Base-by-base conservation (phyloP, 139 green algal genomes). In the Chlorella sp. region DNA sequence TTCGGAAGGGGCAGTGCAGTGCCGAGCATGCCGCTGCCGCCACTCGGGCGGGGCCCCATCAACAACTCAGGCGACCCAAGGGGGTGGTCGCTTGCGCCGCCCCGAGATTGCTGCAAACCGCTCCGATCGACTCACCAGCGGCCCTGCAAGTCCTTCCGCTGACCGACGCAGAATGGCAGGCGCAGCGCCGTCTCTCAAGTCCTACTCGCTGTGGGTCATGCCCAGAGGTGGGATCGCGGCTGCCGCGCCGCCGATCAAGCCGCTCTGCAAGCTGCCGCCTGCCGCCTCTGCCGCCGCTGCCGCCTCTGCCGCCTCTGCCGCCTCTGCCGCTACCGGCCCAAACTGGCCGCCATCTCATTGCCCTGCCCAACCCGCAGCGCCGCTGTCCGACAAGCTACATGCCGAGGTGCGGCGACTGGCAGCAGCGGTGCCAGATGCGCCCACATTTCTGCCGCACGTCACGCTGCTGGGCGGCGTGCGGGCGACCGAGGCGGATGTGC, bases 381-480 rank as follows among this genome's bases (percentile, higher is more conserved):
- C 62, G 15, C 57, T 85, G 41, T 67, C 75, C 3, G 30, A 55
- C 41, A 76, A 78, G 41, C 69, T 85, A 30, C 63, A 80, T 5
- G 25, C 21, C 9, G 74, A 85, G 30, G 84, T 88, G 12, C n/a
- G 74, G 15, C 16, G 21, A 6, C 83, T 81, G 56, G 83, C 76
- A 3, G 32, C 17, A 1, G 34, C 28, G 12, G 65, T 62, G 1
- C 41, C 65, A 20, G 78, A 25, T 12, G 88, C 81, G 1, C 88
- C 86, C 7, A 36, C 20, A 36, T 91, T 91, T 39, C 9, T 28
- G 11, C 87, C 88, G 2, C 88, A 91, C 69, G 87, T 91, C 36
- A 91, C 88, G 9, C 82, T 91, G 15, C 51, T 91, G 11, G 88
- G 88, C 21, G 88, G 87, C 63, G 74, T 91, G 28, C n/a, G 75